phyloP scores from a whole-genome alignment of 2,329 filamentous ascomycete species.

The Hypoxylon sp. region DNA sequence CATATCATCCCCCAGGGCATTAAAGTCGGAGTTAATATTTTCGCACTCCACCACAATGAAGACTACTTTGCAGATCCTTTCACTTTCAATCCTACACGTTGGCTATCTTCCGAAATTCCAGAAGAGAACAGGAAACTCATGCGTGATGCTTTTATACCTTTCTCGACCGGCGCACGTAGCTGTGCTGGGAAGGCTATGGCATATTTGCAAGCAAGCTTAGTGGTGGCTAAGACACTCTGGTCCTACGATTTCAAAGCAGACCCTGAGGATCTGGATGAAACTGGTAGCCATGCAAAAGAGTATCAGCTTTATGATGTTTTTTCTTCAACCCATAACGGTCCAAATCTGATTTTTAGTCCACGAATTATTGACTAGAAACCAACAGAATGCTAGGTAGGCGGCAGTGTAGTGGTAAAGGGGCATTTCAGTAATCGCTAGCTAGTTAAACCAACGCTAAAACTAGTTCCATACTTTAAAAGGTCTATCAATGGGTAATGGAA shows the following conservation, averaged over 20 bases:
- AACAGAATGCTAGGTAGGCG: neutral
- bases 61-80: constrained; percentile 9
- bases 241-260: neutral
- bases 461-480: neutral
- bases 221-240: constrained; percentile 2
- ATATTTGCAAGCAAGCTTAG: neutral
- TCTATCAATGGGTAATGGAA: constrained; percentile 3
- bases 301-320: neutral
- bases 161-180: neutral
- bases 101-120: neutral
- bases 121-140: neutral
- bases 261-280: neutral
- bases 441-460: neutral
- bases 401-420: too few species aligned
- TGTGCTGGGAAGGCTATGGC: neutral
- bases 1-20: neutral
- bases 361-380: neutral
- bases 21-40: neutral
- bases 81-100: neutral
- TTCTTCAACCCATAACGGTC: neutral
- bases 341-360: neutral
- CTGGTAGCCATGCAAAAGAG: neutral
- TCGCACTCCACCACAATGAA: constrained; percentile 4
- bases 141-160: neutral
- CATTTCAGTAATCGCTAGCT: too few species aligned